Conservation (phyloP, 2,329 filamentous ascomycete genomes). For the Exophiala dermatitidis region DNA sequence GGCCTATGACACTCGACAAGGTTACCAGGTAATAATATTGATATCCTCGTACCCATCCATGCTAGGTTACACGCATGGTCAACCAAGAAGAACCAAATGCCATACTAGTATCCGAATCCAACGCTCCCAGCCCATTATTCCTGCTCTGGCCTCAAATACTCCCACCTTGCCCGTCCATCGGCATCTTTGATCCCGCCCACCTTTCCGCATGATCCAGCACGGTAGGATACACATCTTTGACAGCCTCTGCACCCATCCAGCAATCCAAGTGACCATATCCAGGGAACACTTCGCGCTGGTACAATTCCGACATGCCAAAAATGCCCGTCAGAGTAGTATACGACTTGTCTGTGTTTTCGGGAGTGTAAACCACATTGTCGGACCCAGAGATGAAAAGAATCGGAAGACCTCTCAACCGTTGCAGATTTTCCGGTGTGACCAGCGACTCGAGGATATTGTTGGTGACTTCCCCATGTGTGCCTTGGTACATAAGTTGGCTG, state of each 20-base stretch:
- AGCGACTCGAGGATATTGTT: conserved; percentile 11
- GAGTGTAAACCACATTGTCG: conserved; percentile 28
- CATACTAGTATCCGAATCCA: too few relatives aligned
- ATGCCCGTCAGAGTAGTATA: conserved; percentile 25
- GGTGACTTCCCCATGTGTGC: conserved; percentile 9
- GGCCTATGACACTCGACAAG: too few relatives aligned
- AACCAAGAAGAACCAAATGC: too few relatives aligned
- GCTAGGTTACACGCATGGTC: too few relatives aligned
- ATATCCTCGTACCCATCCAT: too few relatives aligned
- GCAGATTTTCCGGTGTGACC: conserved; percentile 17
- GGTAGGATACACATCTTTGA: conserved; percentile 8
- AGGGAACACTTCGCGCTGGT: conserved; percentile 23
- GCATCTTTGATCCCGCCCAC: too few relatives aligned
- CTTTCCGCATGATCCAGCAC: conserved; percentile 6
- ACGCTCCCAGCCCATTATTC: too few relatives aligned
- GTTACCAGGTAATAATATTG: too few relatives aligned
- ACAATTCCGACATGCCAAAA: conserved; percentile 23
- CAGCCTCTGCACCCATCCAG: conserved; percentile 26
- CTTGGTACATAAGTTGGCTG: conserved; percentile 30
- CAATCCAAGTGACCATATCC: conserved; percentile 29
- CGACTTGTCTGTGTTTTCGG: conserved; percentile 26
- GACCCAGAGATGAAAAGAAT: conserved; percentile 28
- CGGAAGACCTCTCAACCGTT: conserved; percentile 22
- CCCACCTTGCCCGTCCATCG: too few relatives aligned
- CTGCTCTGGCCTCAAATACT: too few relatives aligned